These are phyloP conservation scores for Cyberlindnera mycetangii DNA, from an alignment of 805 yeast species.

Conservation along the genomic window DNA sequence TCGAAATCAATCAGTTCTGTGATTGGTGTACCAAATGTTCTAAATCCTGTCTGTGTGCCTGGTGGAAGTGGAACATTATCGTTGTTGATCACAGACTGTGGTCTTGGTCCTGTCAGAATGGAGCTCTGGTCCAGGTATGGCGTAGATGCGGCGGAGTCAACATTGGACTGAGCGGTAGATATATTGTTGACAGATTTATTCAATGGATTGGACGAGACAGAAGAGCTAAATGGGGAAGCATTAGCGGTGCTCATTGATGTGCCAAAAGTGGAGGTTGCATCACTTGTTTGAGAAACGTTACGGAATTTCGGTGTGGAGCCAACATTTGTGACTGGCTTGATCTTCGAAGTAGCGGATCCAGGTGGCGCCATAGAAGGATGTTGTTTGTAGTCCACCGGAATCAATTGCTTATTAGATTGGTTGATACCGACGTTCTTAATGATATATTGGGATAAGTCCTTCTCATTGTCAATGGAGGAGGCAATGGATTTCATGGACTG, in stretches of 20 bases:
- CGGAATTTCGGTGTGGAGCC: slow-evolving; percentile 10
- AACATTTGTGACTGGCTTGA: slow-evolving; percentile 3
- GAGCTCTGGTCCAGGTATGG: slow-evolving; percentile 19
- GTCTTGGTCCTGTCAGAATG: slow-evolving; percentile 28
- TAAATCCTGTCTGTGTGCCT: slow-evolving; percentile 31
- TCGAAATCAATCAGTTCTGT: slow-evolving; percentile 75
- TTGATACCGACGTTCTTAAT: slow-evolving; percentile 37
- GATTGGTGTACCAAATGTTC: slow-evolving; percentile 82
- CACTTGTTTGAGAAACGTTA: slow-evolving; percentile 8
- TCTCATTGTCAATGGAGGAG: slow-evolving; percentile 75
- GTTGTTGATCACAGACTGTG: slow-evolving; percentile 28
- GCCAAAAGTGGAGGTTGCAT: slow-evolving; percentile 31
- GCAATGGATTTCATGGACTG: slow-evolving; percentile 78
- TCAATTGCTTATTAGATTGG: slow-evolving; percentile 39
- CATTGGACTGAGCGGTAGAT: not conserved
- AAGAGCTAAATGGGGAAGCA: slow-evolving; percentile 5
- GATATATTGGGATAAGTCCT: slow-evolving; percentile 71
- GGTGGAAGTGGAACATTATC: slow-evolving; percentile 29
- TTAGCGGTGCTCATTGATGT: slow-evolving; percentile 18
- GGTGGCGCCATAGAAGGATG: slow-evolving; percentile 57
- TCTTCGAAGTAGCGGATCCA: slow-evolving; percentile 20
- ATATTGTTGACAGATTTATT: not conserved
- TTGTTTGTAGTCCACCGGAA: slow-evolving; percentile 67
- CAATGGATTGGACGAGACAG: slow-evolving; percentile 2
- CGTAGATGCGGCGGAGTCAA: slow-evolving; percentile 5